These are phyloP conservation scores for Fusarium vanettenii DNA, from an alignment of 2,329 filamentous ascomycete species.

Conservation along the genomic window DNA sequence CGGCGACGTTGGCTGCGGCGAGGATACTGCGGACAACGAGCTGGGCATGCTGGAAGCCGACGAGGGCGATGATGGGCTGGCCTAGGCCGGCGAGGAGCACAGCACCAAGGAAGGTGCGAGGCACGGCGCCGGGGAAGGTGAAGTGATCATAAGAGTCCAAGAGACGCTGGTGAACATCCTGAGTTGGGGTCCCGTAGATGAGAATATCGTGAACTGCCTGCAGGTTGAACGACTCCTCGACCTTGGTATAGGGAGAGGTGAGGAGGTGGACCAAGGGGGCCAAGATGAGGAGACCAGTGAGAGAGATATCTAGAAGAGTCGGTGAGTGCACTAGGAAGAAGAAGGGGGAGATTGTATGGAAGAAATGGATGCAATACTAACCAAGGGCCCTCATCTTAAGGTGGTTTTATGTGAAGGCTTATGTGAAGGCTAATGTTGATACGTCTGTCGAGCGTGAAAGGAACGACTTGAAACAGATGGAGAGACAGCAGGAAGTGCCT, in stretches of 20 bases:
- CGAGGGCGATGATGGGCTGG: slow-evolving; percentile 71
- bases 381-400: slow-evolving; percentile 38
- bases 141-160: slow-evolving; percentile 85
- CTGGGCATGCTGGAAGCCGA: slow-evolving; percentile 67
- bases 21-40: slow-evolving; percentile 79
- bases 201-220: slow-evolving; percentile 94
- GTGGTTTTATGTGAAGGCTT: not conserved
- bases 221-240: slow-evolving; percentile 98
- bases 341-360: not conserved
- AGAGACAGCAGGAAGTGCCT: not conserved
- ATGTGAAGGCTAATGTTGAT: no score
- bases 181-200: slow-evolving; percentile 78
- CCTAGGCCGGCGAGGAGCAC: slow-evolving; percentile 79
- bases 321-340: not conserved
- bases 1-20: slow-evolving; percentile 78
- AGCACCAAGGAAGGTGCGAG: slow-evolving; percentile 88
- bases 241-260: slow-evolving; percentile 90
- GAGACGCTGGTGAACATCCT: slow-evolving; percentile 65
- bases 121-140: slow-evolving; percentile 89
- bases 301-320: slow-evolving; percentile 36
- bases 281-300: slow-evolving; percentile 55
- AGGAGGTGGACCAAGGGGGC: slow-evolving; percentile 77
- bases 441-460: not conserved
- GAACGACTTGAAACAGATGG: not conserved
- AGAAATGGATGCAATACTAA: not conserved